Evolutionary conservation across 768 basidiomycete species (phyloP).

Genomic region (Dendrothele bispora): DNA sequence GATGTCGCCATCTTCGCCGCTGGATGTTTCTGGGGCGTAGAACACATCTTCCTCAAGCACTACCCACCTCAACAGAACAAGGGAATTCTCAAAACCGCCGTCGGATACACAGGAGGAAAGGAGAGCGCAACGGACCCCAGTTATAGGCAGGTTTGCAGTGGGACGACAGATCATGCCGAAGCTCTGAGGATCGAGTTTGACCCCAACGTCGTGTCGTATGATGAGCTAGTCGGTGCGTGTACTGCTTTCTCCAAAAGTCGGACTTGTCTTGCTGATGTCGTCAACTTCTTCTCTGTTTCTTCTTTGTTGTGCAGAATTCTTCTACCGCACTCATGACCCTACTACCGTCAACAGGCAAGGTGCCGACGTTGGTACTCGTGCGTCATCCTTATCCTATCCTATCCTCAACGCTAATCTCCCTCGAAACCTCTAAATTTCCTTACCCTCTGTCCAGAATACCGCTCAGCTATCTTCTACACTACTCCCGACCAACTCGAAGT

Average conservation of each 20-base stretch:
- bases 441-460: slow-evolving; percentile 63
- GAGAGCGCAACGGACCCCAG: slow-evolving; percentile 51
- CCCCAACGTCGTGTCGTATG: slow-evolving; percentile 73
- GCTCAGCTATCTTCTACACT: slow-evolving; percentile 87
- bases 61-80: slow-evolving; percentile 70
- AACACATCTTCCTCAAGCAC: slow-evolving; percentile 82
- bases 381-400: slow-evolving; percentile 23
- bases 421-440: slow-evolving; percentile 3
- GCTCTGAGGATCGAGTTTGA: slow-evolving; percentile 86
- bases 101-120: slow-evolving; percentile 81
- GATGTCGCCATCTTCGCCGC: slow-evolving; percentile 50
- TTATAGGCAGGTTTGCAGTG: slow-evolving; percentile 78
- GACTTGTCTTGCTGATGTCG: not conserved
- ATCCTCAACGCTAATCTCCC: too few relatives aligned
- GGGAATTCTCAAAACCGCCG: slow-evolving; percentile 71
- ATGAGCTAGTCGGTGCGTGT: slow-evolving; percentile 80
- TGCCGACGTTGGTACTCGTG: slow-evolving; percentile 74
- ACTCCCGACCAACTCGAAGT: slow-evolving; percentile 68
- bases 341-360: slow-evolving; percentile 84
- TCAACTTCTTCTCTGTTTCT: too few relatives aligned
- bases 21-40: slow-evolving; percentile 87
- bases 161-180: slow-evolving; percentile 87
- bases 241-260: too few relatives aligned
- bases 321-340: slow-evolving; percentile 93
- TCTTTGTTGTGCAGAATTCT: slow-evolving; percentile 64